These are phyloP conservation scores for Carpinus viminea DNA, from an alignment of 306 rosid species.

Conservation along the genomic window DNA sequence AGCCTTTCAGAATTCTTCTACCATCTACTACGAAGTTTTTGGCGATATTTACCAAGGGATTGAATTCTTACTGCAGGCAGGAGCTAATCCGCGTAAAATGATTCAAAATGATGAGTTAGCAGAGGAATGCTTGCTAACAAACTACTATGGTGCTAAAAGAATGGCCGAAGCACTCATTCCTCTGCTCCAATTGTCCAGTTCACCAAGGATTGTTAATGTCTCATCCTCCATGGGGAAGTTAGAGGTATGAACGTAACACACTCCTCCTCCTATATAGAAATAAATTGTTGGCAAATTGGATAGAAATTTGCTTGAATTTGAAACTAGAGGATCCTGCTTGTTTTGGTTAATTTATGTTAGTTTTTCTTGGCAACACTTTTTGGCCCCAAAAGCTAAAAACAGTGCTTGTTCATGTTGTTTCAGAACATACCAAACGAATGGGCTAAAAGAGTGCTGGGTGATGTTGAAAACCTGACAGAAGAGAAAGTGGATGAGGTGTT, in stretches of 20 bases:
- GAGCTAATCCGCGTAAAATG: slow-evolving; percentile 27
- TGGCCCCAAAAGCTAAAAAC: not conserved
- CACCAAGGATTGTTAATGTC: slow-evolving; percentile 62
- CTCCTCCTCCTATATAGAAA: not conserved
- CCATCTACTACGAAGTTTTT: not conserved
- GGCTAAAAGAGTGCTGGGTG: slow-evolving; percentile 39
- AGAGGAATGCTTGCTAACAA: slow-evolving; percentile 44
- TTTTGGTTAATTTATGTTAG: not conserved
- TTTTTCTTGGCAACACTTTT: not conserved
- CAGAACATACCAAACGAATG: slow-evolving; percentile 41
- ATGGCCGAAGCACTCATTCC: slow-evolving; percentile 43
- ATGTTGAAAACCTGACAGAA: slow-evolving; percentile 43
- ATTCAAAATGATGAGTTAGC: slow-evolving; percentile 32
- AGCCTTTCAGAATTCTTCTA: no score
- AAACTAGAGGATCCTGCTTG: not conserved
- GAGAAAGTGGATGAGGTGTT: slow-evolving; percentile 42
- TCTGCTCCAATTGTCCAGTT: slow-evolving; percentile 52
- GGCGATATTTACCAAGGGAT: not conserved
- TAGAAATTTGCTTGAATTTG: not conserved
- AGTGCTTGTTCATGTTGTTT: not conserved
- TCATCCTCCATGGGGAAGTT: slow-evolving; percentile 36
- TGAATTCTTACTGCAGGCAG: not conserved
- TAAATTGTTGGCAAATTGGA: not conserved
- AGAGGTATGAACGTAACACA: slow-evolving; percentile 29
- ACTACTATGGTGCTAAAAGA: slow-evolving; percentile 55